Conservation (phyloP, 768 basidiomycete species). For the Dendrothele bispora region DNA sequence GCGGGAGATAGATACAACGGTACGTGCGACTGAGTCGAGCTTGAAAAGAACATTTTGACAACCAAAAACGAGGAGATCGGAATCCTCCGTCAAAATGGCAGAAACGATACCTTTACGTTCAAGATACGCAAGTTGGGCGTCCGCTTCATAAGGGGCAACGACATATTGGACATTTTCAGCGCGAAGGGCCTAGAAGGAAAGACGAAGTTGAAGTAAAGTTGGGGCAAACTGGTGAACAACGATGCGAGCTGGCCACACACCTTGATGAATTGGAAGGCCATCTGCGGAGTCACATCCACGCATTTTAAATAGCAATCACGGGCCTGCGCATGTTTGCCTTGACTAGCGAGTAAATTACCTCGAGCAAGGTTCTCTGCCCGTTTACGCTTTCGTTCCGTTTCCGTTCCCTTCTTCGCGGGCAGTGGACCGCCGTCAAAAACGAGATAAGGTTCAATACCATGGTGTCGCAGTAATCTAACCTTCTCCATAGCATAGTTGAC, state of each 20-base stretch:
- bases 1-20: slow-evolving; percentile 67
- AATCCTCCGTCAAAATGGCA: slow-evolving; percentile 96
- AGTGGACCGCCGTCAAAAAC: slow-evolving; percentile 97
- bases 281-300: slow-evolving; percentile 93
- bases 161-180: slow-evolving; percentile 82
- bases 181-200: slow-evolving; percentile 66
- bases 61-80: slow-evolving; percentile 97
- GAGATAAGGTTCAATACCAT: slow-evolving; percentile 83
- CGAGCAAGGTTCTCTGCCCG: slow-evolving; percentile 76
- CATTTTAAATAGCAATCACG: slow-evolving; percentile 89
- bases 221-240: not conserved
- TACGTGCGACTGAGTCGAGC: slow-evolving; percentile 67
- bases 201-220: not conserved
- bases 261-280: slow-evolving; percentile 98
- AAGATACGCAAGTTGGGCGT: slow-evolving; percentile 93
- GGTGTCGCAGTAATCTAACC: slow-evolving; percentile 81
- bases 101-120: slow-evolving; percentile 82
- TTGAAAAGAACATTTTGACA: slow-evolving; percentile 93
- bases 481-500: slow-evolving; percentile 96
- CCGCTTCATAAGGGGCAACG: slow-evolving; percentile 98
- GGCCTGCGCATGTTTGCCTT: slow-evolving; percentile 80
- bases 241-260: slow-evolving; percentile 36
- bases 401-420: slow-evolving; percentile 91
- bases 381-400: slow-evolving; percentile 71
- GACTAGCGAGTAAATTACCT: slow-evolving; percentile 70